phyloP scores from a whole-genome alignment of 2,329 filamentous ascomycete genomes.

The Colletotrichum tropicicola region DNA sequence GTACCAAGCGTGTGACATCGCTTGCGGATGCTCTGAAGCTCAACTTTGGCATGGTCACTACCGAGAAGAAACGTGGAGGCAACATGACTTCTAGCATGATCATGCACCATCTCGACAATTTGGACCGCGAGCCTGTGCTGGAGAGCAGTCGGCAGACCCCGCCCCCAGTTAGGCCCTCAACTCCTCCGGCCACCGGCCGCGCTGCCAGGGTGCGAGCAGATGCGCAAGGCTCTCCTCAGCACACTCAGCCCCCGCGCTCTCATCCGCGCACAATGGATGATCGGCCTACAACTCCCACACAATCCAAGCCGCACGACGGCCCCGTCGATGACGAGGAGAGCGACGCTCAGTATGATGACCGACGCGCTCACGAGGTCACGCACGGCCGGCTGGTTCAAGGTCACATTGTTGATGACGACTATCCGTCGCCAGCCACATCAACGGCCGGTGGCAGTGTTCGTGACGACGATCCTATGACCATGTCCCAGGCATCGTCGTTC shows the following conservation, averaged over 20 bases:
- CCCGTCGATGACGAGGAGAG: slow-evolving; percentile 42
- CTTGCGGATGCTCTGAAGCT: slow-evolving; percentile 95
- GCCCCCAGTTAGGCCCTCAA: slow-evolving; percentile 32
- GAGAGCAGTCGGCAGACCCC: slow-evolving; percentile 42
- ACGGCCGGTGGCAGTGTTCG: slow-evolving; percentile 71
- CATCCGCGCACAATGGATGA: slow-evolving; percentile 35
- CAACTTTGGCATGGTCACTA: slow-evolving; percentile 96
- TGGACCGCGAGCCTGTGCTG: slow-evolving; percentile 56
- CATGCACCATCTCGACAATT: slow-evolving; percentile 71
- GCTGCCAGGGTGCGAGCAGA: slow-evolving; percentile 22
- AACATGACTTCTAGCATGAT: slow-evolving; percentile 84
- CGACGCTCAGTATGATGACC: slow-evolving; percentile 73
- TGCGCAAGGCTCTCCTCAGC: slow-evolving; percentile 29
- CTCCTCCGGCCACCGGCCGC: slow-evolving; percentile 15
- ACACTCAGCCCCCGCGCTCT: slow-evolving; percentile 27
- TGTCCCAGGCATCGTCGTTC: slow-evolving; percentile 82
- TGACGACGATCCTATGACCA: slow-evolving; percentile 83
- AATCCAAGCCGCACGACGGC: slow-evolving; percentile 12
- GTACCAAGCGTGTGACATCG: slow-evolving; percentile 96
- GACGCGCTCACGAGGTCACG: slow-evolving; percentile 87
- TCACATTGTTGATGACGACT: slow-evolving; percentile 94
- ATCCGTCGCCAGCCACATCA: slow-evolving; percentile 79
- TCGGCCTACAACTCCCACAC: slow-evolving; percentile 21
- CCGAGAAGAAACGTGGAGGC: slow-evolving; percentile 73
- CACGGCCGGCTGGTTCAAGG: slow-evolving; percentile 92